Evolutionary conservation across 2,329 filamentous ascomycete genomes (phyloP).

Genomic region (Hymenoscyphus fraxineus): DNA sequence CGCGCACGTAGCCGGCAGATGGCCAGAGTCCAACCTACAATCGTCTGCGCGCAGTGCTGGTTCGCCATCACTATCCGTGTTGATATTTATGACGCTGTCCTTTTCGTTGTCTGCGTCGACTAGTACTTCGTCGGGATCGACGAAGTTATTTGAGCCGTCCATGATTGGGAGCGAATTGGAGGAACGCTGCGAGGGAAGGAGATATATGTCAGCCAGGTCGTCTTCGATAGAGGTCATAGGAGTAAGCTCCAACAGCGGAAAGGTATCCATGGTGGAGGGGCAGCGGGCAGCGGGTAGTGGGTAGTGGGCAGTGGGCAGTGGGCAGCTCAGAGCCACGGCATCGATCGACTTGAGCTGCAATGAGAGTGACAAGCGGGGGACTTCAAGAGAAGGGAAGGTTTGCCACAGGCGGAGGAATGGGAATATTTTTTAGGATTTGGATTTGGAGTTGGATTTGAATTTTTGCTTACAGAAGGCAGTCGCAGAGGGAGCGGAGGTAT

Average conservation of each 20-base stretch:
- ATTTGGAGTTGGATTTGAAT: no score
- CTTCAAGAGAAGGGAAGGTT: conserved; percentile 5
- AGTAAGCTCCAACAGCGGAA: neutral
- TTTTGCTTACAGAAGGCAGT: conserved; percentile 26
- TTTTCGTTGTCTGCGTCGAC: conserved; percentile 37
- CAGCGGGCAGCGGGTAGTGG: no score
- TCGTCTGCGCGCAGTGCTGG: conserved; percentile 36
- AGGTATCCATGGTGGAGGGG: neutral
- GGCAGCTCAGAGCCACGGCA: neutral
- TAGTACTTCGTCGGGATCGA: conserved; percentile 35
- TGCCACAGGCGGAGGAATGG: conserved; percentile 1
- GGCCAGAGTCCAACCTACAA: conserved; percentile 30
- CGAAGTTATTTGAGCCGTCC: conserved; percentile 33
- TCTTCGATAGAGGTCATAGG: neutral
- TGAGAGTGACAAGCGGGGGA: conserved; percentile 5
- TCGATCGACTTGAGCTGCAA: neutral
- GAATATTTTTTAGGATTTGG: conserved; percentile 3
- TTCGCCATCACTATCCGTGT: conserved; percentile 34
- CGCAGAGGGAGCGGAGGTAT: conserved; percentile 14
- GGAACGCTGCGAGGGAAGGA: conserved; percentile 24
- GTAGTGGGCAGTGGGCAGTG: no score
- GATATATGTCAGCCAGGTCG: conserved; percentile 17
- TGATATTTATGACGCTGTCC: conserved; percentile 40
- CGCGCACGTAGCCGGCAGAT: neutral
- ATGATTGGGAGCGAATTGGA: conserved; percentile 22